phyloP scores from a whole-genome alignment of 352 stramenopile species.

The Pythium grandisporangium region DNA sequence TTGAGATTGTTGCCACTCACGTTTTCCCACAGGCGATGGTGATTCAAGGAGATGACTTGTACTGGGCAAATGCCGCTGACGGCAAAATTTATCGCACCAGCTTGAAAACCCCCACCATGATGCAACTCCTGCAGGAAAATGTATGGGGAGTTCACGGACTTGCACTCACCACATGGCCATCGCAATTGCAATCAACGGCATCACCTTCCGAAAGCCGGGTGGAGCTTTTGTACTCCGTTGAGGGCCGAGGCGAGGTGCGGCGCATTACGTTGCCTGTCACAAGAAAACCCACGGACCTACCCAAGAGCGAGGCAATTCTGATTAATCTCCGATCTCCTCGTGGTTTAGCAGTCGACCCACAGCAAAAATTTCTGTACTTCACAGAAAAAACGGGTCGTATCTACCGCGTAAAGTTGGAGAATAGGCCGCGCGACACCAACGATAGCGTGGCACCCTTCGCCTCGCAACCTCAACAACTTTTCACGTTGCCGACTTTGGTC shows the following conservation, averaged over 20 bases:
- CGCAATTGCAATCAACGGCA: too few relatives aligned
- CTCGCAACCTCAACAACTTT: not conserved
- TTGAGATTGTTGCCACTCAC: conserved; percentile 24
- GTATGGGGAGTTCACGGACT: conserved; percentile 51
- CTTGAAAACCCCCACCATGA: conserved; percentile 24
- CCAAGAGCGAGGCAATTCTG: conserved; percentile 15
- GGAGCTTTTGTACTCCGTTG: conserved; percentile 45
- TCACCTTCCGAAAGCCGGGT: not conserved
- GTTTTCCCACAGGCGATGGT: conserved; percentile 38
- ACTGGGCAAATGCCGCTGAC: conserved; percentile 66
- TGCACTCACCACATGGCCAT: conserved; percentile 10
- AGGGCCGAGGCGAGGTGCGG: conserved; percentile 44
- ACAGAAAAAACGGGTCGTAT: conserved; percentile 64
- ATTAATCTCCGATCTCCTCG: conserved; percentile 32
- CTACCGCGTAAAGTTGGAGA: conserved; percentile 12
- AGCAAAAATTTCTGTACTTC: conserved; percentile 37
- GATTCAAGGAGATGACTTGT: conserved; percentile 28
- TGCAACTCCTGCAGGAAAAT: conserved; percentile 27
- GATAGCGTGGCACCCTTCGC: not conserved
- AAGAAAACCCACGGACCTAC: not conserved
- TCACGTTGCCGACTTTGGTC: too few relatives aligned
- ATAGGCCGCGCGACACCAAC: too few relatives aligned
- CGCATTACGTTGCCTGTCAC: conserved; percentile 7
- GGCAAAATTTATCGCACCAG: conserved; percentile 54
- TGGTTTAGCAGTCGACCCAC: conserved; percentile 29